Evolutionary conservation across 768 basidiomycete genomes (phyloP).

Genomic region (Boletus vinaceobasis): DNA sequence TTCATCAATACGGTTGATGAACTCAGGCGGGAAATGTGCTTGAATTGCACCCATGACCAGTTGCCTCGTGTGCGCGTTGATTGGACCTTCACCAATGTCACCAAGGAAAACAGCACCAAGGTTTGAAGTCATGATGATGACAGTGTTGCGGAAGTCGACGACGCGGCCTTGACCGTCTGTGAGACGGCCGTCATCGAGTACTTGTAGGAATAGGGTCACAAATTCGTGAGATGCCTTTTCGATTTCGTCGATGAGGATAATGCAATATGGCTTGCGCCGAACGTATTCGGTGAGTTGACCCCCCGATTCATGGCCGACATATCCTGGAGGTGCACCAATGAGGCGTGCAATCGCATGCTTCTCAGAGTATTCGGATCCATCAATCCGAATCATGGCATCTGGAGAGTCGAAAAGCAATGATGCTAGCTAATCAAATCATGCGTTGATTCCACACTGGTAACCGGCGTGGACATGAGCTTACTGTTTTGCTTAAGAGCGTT

Average conservation of each 20-base stretch:
- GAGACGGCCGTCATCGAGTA: conserved; percentile 87
- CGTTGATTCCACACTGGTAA: background rate
- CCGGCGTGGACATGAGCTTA: conserved; percentile 34
- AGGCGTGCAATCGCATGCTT: conserved; percentile 71
- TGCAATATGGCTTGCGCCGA: conserved; percentile 85
- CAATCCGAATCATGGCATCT: conserved; percentile 89
- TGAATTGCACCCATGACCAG: conserved; percentile 80
- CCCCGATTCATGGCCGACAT: conserved; percentile 87
- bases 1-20: conserved; percentile 87
- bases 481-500: conserved; percentile 86
- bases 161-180: conserved; percentile 92
- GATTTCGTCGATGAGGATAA: conserved; percentile 83
- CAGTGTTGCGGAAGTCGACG: conserved; percentile 85
- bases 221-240: conserved; percentile 86
- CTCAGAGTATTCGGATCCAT: conserved; percentile 91
- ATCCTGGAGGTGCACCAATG: conserved; percentile 75
- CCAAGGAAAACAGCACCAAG: conserved; percentile 76
- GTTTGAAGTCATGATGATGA: conserved; percentile 95
- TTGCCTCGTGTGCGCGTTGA: conserved; percentile 54
- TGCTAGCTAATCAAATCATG: conserved; percentile 58
- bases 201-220: conserved; percentile 72
- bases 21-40: conserved; percentile 87
- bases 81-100: conserved; percentile 69
- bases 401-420: conserved; percentile 86
- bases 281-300: conserved; percentile 94